Evolutionary conservation across 495 filamentous ascomycete species (phyloP).

Genomic region (Clohesyomyces aquaticus): DNA sequence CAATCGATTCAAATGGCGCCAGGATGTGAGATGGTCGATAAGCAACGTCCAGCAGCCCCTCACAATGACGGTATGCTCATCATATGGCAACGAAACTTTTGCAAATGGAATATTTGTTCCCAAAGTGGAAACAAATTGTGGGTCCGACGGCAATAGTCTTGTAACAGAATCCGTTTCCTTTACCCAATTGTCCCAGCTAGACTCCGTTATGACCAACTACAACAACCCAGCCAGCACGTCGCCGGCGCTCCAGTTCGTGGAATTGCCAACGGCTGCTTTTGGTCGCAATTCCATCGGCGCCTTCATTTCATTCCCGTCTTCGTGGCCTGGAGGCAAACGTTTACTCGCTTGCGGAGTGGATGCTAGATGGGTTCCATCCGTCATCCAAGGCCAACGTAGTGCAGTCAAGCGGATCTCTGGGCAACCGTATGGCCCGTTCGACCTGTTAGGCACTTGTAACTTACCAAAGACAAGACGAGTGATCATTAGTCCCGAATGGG

Average conservation of each 20-base stretch:
- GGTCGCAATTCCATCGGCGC: background rate
- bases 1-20: slow-evolving; percentile 1
- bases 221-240: background rate
- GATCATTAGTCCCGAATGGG: slow-evolving; percentile 1
- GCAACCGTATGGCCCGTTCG: background rate
- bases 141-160: background rate
- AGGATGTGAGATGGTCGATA: slow-evolving; percentile 10
- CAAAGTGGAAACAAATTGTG: slow-evolving; percentile 1
- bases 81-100: background rate
- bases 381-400: background rate
- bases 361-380: slow-evolving; percentile 4
- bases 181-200: background rate
- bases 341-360: slow-evolving; percentile 9
- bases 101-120: background rate
- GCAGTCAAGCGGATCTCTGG: background rate
- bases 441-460: background rate
- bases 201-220: background rate
- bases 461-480: background rate
- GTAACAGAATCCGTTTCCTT: background rate
- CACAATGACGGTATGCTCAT: background rate
- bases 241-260: background rate
- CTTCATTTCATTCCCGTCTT: slow-evolving; percentile 4
- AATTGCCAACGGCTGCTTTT: background rate
- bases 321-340: slow-evolving; percentile 17
- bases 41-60: background rate